Evolutionary conservation across 768 basidiomycete species (phyloP).

Genomic region (Amanita muscaria): DNA sequence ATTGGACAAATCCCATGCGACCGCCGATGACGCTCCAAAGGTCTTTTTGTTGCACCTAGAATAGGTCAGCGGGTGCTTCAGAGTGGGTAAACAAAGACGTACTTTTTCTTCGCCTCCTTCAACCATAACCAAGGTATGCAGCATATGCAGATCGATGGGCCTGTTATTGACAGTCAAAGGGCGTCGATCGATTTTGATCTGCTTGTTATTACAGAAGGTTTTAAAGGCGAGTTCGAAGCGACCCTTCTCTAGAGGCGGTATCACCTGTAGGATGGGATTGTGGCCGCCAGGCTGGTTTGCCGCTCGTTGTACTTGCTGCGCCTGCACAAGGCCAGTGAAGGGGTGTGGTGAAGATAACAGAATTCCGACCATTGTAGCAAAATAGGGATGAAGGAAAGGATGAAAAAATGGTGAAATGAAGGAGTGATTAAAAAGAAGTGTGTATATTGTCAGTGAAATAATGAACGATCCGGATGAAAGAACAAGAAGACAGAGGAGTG

Average conservation of each 20-base stretch:
- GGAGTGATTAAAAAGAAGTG: no score
- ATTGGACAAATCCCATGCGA: constrained; percentile 56
- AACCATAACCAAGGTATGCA: constrained; percentile 52
- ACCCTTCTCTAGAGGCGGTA: constrained; percentile 38
- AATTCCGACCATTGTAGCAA: no score
- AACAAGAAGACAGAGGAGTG: no score
- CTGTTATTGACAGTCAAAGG: constrained; percentile 43
- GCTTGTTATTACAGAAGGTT: constrained; percentile 35
- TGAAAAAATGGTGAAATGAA: no score
- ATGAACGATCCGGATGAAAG: no score
- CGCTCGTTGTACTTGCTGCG: constrained; percentile 2
- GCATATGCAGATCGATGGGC: constrained; percentile 46
- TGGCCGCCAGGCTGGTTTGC: not conserved
- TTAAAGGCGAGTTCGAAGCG: constrained; percentile 47
- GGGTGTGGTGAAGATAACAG: no score
- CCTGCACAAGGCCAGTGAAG: no score
- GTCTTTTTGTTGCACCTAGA: constrained; percentile 49
- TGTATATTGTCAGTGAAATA: no score
- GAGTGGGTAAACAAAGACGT: constrained; percentile 28
- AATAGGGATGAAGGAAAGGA: no score
- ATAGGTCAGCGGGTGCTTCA: constrained; percentile 9
- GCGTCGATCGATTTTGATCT: constrained; percentile 30
- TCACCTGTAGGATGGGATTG: constrained; percentile 7
- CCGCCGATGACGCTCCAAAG: constrained; percentile 60
- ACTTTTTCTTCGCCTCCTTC: constrained; percentile 44